These are phyloP conservation scores for Suillus variegatus DNA, from an alignment of 768 basidiomycete species.

Conservation along the genomic window DNA sequence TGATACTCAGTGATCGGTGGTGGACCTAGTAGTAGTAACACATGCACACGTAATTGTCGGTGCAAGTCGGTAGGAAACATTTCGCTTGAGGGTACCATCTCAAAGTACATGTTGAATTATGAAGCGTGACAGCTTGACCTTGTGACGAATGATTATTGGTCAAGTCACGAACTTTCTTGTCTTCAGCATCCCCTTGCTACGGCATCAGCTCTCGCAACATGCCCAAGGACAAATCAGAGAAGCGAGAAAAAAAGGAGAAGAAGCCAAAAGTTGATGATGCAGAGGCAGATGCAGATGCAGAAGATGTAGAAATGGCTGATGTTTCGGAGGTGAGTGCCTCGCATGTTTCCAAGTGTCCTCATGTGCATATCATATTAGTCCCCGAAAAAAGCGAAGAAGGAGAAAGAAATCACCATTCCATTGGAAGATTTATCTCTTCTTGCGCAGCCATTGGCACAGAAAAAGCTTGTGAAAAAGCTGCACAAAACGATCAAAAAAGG, in stretches of 20 bases:
- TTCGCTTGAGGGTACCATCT: not conserved
- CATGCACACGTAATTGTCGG: not conserved
- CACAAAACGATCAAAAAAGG: conserved; percentile 96
- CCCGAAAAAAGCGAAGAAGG: conserved; percentile 64
- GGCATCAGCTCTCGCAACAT: conserved; percentile 33
- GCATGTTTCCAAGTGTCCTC: conserved; percentile 4
- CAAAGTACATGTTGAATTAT: not conserved
- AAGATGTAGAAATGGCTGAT: conserved; percentile 53
- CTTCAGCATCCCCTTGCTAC: not conserved
- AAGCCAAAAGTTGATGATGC: conserved; percentile 52
- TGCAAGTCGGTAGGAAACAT: not conserved
- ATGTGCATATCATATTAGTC: conserved; percentile 28
- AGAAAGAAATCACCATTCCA: conserved; percentile 66
- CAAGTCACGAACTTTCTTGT: not conserved
- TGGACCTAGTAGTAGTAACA: not conserved
- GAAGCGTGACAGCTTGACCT: not conserved
- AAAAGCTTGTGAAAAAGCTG: conserved; percentile 91
- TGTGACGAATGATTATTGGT: not conserved
- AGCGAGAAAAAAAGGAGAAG: conserved; percentile 76
- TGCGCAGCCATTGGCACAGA: conserved; percentile 89
- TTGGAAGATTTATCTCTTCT: conserved; percentile 90
- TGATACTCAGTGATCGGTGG: conserved; percentile 1
- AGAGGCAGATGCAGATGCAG: conserved; percentile 30
- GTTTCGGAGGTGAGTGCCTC: conserved; percentile 29
- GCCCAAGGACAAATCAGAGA: conserved; percentile 77